phyloP scores from a whole-genome alignment of 1,284 basidiomycete genomes.

The Trichosporon sp. region DNA sequence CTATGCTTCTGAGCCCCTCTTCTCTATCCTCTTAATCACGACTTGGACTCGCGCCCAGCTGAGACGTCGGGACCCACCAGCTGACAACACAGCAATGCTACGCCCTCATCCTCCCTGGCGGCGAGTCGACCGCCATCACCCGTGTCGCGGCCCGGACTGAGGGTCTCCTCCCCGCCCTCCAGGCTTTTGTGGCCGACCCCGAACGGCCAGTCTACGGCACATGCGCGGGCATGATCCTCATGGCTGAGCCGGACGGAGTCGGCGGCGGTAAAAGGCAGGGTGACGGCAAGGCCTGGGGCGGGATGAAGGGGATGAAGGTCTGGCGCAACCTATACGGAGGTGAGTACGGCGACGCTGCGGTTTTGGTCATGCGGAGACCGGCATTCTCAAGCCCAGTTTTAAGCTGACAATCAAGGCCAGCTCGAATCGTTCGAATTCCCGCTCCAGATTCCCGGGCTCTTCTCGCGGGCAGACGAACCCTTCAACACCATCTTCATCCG shows the following conservation, averaged over 20 bases:
- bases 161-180: constrained; percentile 77
- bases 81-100: constrained; percentile 62
- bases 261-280: constrained; percentile 68
- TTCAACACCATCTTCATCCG: constrained; percentile 94
- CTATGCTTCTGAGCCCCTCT: too few relatives aligned
- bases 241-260: constrained; percentile 66
- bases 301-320: constrained; percentile 72
- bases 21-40: background rate
- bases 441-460: constrained; percentile 68
- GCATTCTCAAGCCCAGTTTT: too few relatives aligned
- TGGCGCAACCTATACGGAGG: constrained; percentile 81
- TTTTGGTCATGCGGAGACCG: background rate
- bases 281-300: constrained; percentile 62
- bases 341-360: constrained; percentile 60
- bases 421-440: constrained; percentile 86
- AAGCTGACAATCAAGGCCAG: constrained; percentile 39
- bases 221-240: constrained; percentile 92
- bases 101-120: constrained; percentile 85
- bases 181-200: constrained; percentile 65
- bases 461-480: constrained; percentile 63
- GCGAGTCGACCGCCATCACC: constrained; percentile 92
- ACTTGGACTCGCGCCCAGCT: too few relatives aligned
- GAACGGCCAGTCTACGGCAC: constrained; percentile 88
- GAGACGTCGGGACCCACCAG: background rate
- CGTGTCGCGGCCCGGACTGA: constrained; percentile 75